Base-by-base conservation (phyloP, 495 filamentous ascomycete species). In the Penicillium pancosmium region DNA sequence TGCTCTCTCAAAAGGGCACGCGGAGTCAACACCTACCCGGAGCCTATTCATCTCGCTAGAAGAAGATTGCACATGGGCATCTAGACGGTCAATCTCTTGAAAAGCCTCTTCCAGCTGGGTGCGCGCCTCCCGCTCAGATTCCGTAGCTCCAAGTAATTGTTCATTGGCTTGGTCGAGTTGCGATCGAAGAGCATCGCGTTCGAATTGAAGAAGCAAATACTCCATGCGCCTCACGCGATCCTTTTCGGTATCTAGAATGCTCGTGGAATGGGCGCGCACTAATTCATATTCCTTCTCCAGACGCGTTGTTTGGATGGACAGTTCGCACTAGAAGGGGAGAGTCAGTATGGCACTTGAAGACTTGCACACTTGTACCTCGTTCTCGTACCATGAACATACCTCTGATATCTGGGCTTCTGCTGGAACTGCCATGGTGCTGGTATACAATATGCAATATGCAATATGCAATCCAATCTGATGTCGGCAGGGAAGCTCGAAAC, bases 271-370 rank as follows among this genome's bases (percentile, higher is more conserved):
- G 52, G 83, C 80, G 43, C 80, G 67, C 58, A 78, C 80, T 47
- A 78, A 78, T 54, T 87, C 82, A 65, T 92, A 90, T 62, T 84
- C 83, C 23, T 85, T 75, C 64, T 96, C 91, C 15, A 89, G 77
- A 3, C 57, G 64, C 25, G 76, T 65, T 51, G 78, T 81, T 49
- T 74, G 75, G 33, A 86, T 69, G 13, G 79, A 68, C 67, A 77
- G 64, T 36, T 72, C 77, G 67, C 56, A 83, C 75, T 72, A 67
- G 27, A 31, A 15, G 18, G 59, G 55, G 2, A 23, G 5, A 41
- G 48, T 47, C 49, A 49, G 56, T 18, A n/a, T 11, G 49, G 13
- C 4, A 10, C 4, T 21, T 35, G 9, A 36, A 31, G 6, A 31
- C 6, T 8, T 31, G 27, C 8, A 31, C 27, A 31, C 1, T 8